Evolutionary conservation across 768 basidiomycete genomes (phyloP), one percentile per base, ranked within the genome.

Genomic region (Aureoboletus auriporus): DNA sequence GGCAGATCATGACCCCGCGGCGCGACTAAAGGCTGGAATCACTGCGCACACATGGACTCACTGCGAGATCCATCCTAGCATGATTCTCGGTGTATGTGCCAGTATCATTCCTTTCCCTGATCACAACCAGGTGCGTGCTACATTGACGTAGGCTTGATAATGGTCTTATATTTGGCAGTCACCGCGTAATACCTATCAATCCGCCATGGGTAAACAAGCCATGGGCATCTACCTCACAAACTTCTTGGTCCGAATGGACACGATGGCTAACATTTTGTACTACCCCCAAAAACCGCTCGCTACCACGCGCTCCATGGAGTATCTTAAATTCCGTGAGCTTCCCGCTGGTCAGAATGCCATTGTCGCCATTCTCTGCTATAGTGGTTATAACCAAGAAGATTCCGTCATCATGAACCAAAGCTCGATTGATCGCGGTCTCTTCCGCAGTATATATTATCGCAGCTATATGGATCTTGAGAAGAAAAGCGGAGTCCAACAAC

Each of bases 361-460:
- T 54, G 95, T 99, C 49, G 95, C 95, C 11, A 98, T 99, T 61
- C 75, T 98, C 47, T 97, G 94, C 64, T 99, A 99, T 71, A 97
- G 93, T 59, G 95, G 95, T 41, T 99, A 99, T 72, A 99, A 99
- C 68, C 96, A 99, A 71, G 96, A 98, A 80, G 96, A 99, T 79
- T 99, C 96, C 54, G 96, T 99, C 71, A 98, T 99, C 72, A 97
- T 99, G 95, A 98, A 98, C 67, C 96, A 99, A 71, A 93, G 89
- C 58, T 95, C 96, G 26, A 89, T 99, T 57, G 95, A 99, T 64
- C 89, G 96, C 50, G 95, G 96, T 50, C 78, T 99, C 28, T 99
- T 99, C 86, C 83, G 95, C 33, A 95, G 93, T 75, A 89, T 99
- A 60, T 99, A 98, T 69, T 98, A 97, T 67, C 83, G 96, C 58